phyloP scores from a whole-genome alignment of 1,284 basidiomycete species.

The Leccinum holopus region DNA sequence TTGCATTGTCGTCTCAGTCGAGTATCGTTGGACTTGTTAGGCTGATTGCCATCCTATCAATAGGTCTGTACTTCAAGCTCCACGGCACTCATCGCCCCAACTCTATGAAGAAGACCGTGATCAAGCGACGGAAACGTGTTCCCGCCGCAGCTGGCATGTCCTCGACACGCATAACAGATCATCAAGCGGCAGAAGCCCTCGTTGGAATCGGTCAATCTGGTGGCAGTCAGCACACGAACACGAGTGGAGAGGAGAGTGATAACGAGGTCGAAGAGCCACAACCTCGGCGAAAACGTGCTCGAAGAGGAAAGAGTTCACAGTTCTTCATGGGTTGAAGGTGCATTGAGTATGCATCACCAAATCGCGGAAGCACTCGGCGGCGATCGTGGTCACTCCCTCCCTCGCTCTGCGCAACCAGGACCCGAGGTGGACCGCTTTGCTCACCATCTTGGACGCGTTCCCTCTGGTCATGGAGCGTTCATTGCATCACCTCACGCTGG shows the following conservation, averaged over 20 bases:
- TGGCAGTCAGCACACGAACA: conserved; percentile 41
- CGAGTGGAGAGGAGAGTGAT: conserved; percentile 56
- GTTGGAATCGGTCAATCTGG: conserved; percentile 69
- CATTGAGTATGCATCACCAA: conserved; percentile 36
- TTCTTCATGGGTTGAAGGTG: conserved; percentile 37
- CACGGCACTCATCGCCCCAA: conserved; percentile 97
- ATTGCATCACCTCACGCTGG: conserved; percentile 43
- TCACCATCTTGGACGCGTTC: conserved; percentile 36
- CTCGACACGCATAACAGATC: conserved; percentile 68
- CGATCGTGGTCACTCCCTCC: conserved; percentile 36
- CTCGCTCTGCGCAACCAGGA: conserved; percentile 31
- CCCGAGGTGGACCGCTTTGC: conserved; percentile 35
- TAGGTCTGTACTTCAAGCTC: conserved; percentile 96
- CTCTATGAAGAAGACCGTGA: conserved; percentile 98
- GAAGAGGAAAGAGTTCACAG: conserved; percentile 42
- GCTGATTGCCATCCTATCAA: conserved; percentile 24
- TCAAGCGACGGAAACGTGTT: conserved; percentile 96
- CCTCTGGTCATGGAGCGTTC: conserved; percentile 35
- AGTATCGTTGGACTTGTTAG: conserved; percentile 10
- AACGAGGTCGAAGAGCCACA: conserved; percentile 49
- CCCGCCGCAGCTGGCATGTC: conserved; percentile 62
- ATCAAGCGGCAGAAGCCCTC: conserved; percentile 79
- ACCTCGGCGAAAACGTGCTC: conserved; percentile 55
- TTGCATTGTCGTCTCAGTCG: conserved; percentile 3
- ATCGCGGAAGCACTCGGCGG: conserved; percentile 35